Evolutionary conservation across 495 filamentous ascomycete species (phyloP).

Genomic region (Immersiella caudata): DNA sequence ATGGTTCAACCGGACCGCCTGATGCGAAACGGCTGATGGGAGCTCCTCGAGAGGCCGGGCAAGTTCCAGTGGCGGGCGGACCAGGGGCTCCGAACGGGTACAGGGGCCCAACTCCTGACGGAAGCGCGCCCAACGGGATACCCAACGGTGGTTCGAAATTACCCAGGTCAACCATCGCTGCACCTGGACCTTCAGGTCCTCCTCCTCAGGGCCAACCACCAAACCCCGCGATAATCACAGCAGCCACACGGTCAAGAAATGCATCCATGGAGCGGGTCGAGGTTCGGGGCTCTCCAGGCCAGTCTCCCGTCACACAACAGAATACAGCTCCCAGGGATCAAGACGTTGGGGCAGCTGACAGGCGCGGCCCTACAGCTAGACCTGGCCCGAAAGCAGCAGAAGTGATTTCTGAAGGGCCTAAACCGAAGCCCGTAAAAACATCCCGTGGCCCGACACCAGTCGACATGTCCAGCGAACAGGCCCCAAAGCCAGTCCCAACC

Average conservation of each 20-base stretch:
- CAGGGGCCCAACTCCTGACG: conserved; percentile 38
- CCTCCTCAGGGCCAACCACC: conserved; percentile 87
- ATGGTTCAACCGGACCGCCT: conserved; percentile 60
- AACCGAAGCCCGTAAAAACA: conserved; percentile 38
- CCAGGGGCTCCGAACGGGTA: conserved; percentile 38
- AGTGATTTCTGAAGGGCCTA: conserved; percentile 34
- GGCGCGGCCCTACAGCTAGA: conserved; percentile 61
- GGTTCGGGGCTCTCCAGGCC: conserved; percentile 43
- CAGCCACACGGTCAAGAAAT: conserved; percentile 39
- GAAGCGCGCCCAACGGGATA: conserved; percentile 33
- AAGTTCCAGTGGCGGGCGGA: conserved; percentile 50
- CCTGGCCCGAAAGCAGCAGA: conserved; percentile 38
- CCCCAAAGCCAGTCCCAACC: conserved; percentile 43
- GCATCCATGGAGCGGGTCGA: conserved; percentile 47
- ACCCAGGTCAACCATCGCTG: conserved; percentile 68
- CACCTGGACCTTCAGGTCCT: conserved; percentile 75
- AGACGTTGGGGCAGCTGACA: conserved; percentile 50
- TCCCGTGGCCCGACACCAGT: conserved; percentile 52
- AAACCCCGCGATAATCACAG: conserved; percentile 54
- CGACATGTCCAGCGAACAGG: conserved; percentile 53
- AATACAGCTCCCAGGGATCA: conserved; percentile 32
- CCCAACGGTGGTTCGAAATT: conserved; percentile 52
- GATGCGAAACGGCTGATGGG: conserved; percentile 60
- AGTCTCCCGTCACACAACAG: conserved; percentile 61
- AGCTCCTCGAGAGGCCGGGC: conserved; percentile 44